Conservation (phyloP, 2,329 filamentous ascomycete species). For the Curvularia sp. region DNA sequence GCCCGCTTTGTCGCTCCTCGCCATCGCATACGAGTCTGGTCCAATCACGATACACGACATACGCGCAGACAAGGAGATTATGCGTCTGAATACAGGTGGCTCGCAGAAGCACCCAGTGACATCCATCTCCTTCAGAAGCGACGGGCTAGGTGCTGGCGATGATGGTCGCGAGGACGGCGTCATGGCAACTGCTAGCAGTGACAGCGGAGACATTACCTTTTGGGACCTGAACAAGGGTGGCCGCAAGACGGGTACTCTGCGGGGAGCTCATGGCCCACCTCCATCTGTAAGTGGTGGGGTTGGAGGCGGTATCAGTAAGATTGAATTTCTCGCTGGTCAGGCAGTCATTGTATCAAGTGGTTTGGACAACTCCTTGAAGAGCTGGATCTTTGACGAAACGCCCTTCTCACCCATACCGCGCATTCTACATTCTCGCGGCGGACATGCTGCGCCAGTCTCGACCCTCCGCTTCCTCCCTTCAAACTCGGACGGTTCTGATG, state of each 20-base stretch:
- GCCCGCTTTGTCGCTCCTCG: slow-evolving; percentile 82
- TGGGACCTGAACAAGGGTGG: slow-evolving; percentile 95
- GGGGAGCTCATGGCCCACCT: slow-evolving; percentile 85
- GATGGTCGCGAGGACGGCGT: slow-evolving; percentile 85
- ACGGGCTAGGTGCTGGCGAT: slow-evolving; percentile 84
- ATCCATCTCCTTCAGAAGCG: slow-evolving; percentile 88
- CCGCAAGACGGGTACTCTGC: slow-evolving; percentile 82
- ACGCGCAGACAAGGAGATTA: slow-evolving; percentile 74
- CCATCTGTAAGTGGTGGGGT: slow-evolving; percentile 61
- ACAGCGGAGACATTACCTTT: slow-evolving; percentile 87
- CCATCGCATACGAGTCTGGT: slow-evolving; percentile 85
- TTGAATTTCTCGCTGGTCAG: slow-evolving; percentile 90
- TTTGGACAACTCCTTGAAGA: slow-evolving; percentile 90
- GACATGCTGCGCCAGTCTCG: slow-evolving; percentile 86
- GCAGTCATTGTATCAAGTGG: slow-evolving; percentile 90
- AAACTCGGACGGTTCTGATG: slow-evolving; percentile 87
- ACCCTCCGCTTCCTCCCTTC: slow-evolving; percentile 85
- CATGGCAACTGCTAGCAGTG: slow-evolving; percentile 85
- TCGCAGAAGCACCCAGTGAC: slow-evolving; percentile 70
- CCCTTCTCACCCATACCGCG: slow-evolving; percentile 88
- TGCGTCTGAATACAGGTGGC: slow-evolving; percentile 72
- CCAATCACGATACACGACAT: slow-evolving; percentile 83
- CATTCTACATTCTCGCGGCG: slow-evolving; percentile 83
- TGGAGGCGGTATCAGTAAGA: slow-evolving; percentile 79
- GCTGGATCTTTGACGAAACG: slow-evolving; percentile 94